These are phyloP conservation scores for Barnettozyma botsteinii DNA, from an alignment of 805 yeast genomes.

Conservation along the genomic window DNA sequence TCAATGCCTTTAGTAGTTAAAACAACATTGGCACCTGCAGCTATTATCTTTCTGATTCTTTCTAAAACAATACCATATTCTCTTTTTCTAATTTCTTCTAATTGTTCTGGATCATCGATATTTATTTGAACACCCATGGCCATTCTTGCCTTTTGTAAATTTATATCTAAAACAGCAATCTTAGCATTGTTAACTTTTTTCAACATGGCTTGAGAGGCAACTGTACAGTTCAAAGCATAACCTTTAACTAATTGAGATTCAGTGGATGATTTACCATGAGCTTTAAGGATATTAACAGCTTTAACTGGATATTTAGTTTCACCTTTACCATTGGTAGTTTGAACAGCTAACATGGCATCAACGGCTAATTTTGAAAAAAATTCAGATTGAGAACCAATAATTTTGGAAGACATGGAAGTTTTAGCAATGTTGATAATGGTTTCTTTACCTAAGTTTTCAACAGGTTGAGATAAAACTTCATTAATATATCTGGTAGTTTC, in stretches of 20 bases:
- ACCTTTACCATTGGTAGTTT: conserved; percentile 82
- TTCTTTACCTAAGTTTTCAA: conserved; percentile 69
- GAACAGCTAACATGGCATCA: conserved; percentile 92
- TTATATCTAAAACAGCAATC: conserved; percentile 88
- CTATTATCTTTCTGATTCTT: conserved; percentile 85
- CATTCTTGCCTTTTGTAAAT: conserved; percentile 93
- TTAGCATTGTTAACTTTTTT: conserved; percentile 62
- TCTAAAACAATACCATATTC: conserved; percentile 63
- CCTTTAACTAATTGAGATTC: conserved; percentile 89
- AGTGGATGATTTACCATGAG: conserved; percentile 88
- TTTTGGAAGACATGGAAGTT: conserved; percentile 95
- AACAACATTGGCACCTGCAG: conserved; percentile 82
- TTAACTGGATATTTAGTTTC: conserved; percentile 92
- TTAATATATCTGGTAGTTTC: conserved; percentile 82
- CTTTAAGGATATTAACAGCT: conserved; percentile 92
- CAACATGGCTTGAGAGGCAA: conserved; percentile 95
- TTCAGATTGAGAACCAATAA: conserved; percentile 89
- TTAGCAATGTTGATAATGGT: conserved; percentile 87
- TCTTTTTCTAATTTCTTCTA: conserved; percentile 89
- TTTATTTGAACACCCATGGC: conserved; percentile 97
- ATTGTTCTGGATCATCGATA: conserved; percentile 94
- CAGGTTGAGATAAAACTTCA: conserved; percentile 78
- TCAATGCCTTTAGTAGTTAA: conserved; percentile 95
- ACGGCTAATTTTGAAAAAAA: conserved; percentile 89
- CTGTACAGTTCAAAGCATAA: conserved; percentile 93